These are phyloP conservation scores for Curvularia spicifera DNA, from an alignment of 2,329 filamentous ascomycete species.

Conservation along the genomic window DNA sequence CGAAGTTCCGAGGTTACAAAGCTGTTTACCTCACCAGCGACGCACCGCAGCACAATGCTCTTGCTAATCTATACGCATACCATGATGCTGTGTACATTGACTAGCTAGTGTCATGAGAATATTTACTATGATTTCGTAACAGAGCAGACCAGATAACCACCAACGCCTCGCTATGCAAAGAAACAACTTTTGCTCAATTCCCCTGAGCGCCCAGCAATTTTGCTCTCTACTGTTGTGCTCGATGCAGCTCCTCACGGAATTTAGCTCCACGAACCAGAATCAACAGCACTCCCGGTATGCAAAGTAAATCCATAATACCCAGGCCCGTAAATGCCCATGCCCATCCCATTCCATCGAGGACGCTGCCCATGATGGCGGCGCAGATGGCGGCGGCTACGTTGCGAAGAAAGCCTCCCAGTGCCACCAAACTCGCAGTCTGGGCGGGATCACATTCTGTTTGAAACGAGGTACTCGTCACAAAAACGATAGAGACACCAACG, in stretches of 20 bases:
- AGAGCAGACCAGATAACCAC: neutral
- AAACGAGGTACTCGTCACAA: conserved; percentile 53
- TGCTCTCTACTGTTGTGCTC: conserved; percentile 15
- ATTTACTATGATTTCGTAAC: neutral
- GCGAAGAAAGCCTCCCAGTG: conserved; percentile 51
- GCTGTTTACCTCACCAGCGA: neutral
- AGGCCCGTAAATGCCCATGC: conserved; percentile 53
- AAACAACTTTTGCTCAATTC: conserved; percentile 2
- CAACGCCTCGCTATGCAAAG: conserved; percentile 26
- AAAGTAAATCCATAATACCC: conserved; percentile 41
- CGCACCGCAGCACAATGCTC: neutral
- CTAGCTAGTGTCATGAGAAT: neutral
- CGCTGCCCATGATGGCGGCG: conserved; percentile 45
- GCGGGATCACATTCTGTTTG: conserved; percentile 51
- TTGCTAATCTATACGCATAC: neutral
- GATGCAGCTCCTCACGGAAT: conserved; percentile 30
- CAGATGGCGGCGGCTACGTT: conserved; percentile 52
- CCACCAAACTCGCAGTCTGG: conserved; percentile 52
- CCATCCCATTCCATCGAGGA: conserved; percentile 47
- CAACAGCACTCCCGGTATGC: conserved; percentile 33
- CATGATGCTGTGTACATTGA: neutral
- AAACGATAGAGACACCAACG: conserved; percentile 50
- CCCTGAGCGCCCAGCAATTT: neutral
- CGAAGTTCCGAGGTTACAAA: conserved; percentile 13
- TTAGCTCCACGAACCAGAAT: conserved; percentile 32